Base-by-base conservation (phyloP, 2,329 filamentous ascomycete species). In the Furcasterigmium sp. region DNA sequence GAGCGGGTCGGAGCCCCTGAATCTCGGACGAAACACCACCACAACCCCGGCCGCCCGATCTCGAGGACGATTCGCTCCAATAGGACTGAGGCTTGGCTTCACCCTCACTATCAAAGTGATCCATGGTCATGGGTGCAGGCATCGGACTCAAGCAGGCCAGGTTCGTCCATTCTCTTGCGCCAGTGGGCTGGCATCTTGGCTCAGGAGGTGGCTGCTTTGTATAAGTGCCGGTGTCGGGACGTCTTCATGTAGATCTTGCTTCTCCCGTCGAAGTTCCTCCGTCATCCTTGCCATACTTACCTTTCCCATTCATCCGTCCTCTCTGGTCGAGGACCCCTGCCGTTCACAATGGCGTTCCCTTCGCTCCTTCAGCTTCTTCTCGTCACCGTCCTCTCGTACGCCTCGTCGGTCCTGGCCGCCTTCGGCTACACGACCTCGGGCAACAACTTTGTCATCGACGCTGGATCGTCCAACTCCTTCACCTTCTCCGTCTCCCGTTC, bases 401-500 rank as follows among this genome's bases (percentile, higher is more conserved):
- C 52, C 37, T 53, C 55, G 13, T 53, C 58, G 23, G 61, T 55
- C 38, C 51, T 66, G 39, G 63, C 62, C 45, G 68, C 67, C 34
- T 69, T 73, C 42, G 68, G 67, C 21, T 64, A 65, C 41, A 69
- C 65, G 8, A 59, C 60, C 8, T 64, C 64, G 3, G 61, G 60
- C 29, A 56, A 52, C 45, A 67, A 63, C 48, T 73, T 69, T 46
- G 56, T 72, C 40, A 60, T 76, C 44, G 70, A 76, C 54, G 65
- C 72, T 39, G 71, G 67, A 32, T 72, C 67, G 10, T 45, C 63
- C 25, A 75, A 78, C 48, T 45, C 72, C 3, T 61, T 80, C 41
- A 58, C 71, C 29, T 72, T 79, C 49, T 70, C 69, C 3, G 69
- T 80, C 39, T 71, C 63, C 50, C 64, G 69, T 37, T 66, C 64